phyloP scores from a whole-genome alignment of 148 eudicot genomes.

The Diospyros lotus region DNA sequence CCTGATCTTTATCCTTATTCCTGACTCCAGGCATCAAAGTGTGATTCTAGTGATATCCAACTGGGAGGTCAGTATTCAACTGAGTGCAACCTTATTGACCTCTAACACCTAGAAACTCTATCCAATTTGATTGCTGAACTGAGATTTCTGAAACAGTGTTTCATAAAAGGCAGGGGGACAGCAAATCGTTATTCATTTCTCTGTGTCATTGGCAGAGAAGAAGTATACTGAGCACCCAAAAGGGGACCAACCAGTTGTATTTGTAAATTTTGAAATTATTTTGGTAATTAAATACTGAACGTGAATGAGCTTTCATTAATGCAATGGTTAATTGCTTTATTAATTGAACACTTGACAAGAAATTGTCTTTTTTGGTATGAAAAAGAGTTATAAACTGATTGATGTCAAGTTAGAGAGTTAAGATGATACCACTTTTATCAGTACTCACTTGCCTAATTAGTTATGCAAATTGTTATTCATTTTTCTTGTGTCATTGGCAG shows the following conservation, averaged over 20 bases:
- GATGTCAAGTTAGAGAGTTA: background rate
- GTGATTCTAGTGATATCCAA: too few relatives aligned
- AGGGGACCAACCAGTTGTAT: too few relatives aligned
- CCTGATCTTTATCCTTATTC: too few relatives aligned
- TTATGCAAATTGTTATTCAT: background rate
- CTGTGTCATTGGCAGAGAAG: background rate
- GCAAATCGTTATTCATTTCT: background rate
- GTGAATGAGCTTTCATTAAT: background rate
- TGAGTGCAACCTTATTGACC: too few relatives aligned
- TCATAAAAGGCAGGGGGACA: background rate
- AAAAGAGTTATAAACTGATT: background rate
- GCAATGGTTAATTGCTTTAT: background rate
- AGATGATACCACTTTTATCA: background rate
- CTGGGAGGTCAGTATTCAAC: too few relatives aligned
- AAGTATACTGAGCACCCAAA: too few relatives aligned
- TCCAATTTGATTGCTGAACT: too few relatives aligned
- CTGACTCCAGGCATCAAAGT: too few relatives aligned
- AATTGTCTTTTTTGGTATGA: background rate
- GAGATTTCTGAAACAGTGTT: background rate
- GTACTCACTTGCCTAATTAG: background rate
- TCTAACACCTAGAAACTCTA: too few relatives aligned
- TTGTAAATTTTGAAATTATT: background rate
- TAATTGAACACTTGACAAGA: background rate
- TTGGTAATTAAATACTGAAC: background rate
- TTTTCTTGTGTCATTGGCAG: background rate